Conservation (phyloP, 2,329 filamentous ascomycete species). For the Aspergillus arachidicola region DNA sequence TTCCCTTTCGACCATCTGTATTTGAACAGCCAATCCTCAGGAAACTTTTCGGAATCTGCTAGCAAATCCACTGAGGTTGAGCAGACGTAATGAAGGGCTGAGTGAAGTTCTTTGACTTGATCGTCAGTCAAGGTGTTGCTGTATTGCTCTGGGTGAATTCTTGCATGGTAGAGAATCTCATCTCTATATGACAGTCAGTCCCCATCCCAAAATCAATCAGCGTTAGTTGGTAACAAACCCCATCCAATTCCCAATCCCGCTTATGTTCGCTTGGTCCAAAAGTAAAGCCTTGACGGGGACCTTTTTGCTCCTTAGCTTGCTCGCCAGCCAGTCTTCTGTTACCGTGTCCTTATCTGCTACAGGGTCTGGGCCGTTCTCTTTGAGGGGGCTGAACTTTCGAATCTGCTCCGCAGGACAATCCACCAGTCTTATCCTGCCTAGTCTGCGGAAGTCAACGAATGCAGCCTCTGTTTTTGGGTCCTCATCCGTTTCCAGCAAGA, state of each 20-base stretch:
- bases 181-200: constrained; percentile 54
- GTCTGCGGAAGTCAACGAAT: constrained; percentile 80
- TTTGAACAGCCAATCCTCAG: constrained; percentile 83
- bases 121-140: constrained; percentile 75
- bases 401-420: constrained; percentile 78
- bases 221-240: constrained; percentile 52
- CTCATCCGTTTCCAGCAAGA: constrained; percentile 69
- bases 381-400: constrained; percentile 73
- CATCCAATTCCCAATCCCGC: constrained; percentile 96
- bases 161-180: constrained; percentile 87
- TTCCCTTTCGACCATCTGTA: constrained; percentile 89
- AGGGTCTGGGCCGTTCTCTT: constrained; percentile 92
- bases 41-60: constrained; percentile 82
- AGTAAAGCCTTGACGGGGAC: constrained; percentile 89
- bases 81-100: constrained; percentile 76
- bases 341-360: constrained; percentile 78
- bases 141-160: constrained; percentile 89
- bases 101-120: constrained; percentile 72
- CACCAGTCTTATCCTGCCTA: constrained; percentile 78
- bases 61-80: constrained; percentile 75
- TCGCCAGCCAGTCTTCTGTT: constrained; percentile 73
- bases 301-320: constrained; percentile 72
- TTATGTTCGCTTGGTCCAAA: constrained; percentile 84
- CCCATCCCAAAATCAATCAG: background rate
- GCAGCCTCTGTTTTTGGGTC: constrained; percentile 67